phyloP scores from a whole-genome alignment of 1,139 yeast species.

The Kodamaea sp. region DNA sequence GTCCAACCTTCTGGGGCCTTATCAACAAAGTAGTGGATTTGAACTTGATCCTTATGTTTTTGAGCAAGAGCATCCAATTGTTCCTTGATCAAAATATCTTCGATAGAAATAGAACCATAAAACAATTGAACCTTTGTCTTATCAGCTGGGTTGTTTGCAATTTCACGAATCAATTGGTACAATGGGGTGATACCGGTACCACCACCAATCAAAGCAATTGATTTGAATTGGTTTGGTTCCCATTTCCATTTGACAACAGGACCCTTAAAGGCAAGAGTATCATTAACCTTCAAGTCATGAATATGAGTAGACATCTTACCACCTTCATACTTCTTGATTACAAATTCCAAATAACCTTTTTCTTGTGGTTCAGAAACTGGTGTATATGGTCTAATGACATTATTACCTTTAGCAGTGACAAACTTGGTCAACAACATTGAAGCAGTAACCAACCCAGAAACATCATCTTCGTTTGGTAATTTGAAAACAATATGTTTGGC shows the following conservation, averaged over 20 bases:
- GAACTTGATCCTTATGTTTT: constrained; percentile 71
- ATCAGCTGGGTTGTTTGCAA: constrained; percentile 71
- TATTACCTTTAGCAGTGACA: constrained; percentile 78
- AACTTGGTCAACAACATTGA: constrained; percentile 78
- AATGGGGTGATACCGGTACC: constrained; percentile 97
- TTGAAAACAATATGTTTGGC: constrained; percentile 70
- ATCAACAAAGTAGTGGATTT: constrained; percentile 78
- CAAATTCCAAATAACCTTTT: constrained; percentile 73
- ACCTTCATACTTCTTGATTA: constrained; percentile 76
- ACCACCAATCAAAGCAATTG: constrained; percentile 85
- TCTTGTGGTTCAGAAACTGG: constrained; percentile 72
- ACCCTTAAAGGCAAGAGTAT: constrained; percentile 88
- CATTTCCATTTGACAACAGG: constrained; percentile 92
- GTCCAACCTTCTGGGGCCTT: constrained; percentile 50
- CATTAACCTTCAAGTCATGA: constrained; percentile 67
- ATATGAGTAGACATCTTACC: constrained; percentile 86
- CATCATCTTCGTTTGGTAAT: constrained; percentile 63
- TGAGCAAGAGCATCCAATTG: constrained; percentile 68
- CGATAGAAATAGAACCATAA: constrained; percentile 74
- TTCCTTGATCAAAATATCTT: constrained; percentile 72
- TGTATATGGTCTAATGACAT: constrained; percentile 95
- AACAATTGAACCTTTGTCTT: constrained; percentile 77
- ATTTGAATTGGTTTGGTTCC: constrained; percentile 79
- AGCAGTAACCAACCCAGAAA: constrained; percentile 77
- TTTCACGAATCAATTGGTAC: constrained; percentile 74